A percentile compares a stretch with the other conserved stretches of the same genome.
These are phyloP conservation scores for Nigrograna mackinnonii DNA, from an alignment of 2,329 filamentous ascomycete genomes.

Conservation along the genomic window DNA sequence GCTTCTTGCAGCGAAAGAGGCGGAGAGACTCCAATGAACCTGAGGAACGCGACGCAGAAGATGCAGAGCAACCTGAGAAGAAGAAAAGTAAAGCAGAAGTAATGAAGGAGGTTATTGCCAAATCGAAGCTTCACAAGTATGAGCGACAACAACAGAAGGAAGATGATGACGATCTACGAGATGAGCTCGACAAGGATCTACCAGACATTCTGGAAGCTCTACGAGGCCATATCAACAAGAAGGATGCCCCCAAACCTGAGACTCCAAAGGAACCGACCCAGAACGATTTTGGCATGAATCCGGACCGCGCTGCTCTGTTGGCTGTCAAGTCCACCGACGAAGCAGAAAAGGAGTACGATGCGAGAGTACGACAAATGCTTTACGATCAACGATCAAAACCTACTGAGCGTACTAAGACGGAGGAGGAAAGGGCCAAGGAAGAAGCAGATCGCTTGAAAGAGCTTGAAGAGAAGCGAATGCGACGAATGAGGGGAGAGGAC, in stretches of 20 bases:
- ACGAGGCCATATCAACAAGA: conserved; percentile 57
- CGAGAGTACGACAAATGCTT: conserved; percentile 78
- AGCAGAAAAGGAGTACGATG: conserved; percentile 86
- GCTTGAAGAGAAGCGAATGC: conserved; percentile 79
- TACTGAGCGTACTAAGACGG: conserved; percentile 81
- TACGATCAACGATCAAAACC: conserved; percentile 85
- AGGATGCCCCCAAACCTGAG: conserved; percentile 33
- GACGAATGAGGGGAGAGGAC: conserved; percentile 86
- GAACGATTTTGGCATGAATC: conserved; percentile 55
- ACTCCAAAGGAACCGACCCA: conserved; percentile 39
- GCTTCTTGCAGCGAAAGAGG: conserved; percentile 46
- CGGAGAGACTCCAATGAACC: no score
- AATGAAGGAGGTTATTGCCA: conserved; percentile 96
- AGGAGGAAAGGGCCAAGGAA: conserved; percentile 79
- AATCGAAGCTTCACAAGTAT: conserved; percentile 94
- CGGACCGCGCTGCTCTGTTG: conserved; percentile 64
- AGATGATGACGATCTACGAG: conserved; percentile 85
- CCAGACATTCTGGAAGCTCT: conserved; percentile 75
- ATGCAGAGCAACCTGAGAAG: conserved; percentile 67
- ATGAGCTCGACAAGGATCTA: conserved; percentile 82
- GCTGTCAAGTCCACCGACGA: conserved; percentile 65
- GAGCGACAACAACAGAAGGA: conserved; percentile 92
- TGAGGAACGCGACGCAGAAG: conserved; percentile 53
- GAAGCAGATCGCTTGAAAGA: conserved; percentile 77
- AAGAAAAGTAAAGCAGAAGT: conserved; percentile 97